Base-by-base conservation (phyloP, 2,329 filamentous ascomycete genomes). In the Didymella glomerata region DNA sequence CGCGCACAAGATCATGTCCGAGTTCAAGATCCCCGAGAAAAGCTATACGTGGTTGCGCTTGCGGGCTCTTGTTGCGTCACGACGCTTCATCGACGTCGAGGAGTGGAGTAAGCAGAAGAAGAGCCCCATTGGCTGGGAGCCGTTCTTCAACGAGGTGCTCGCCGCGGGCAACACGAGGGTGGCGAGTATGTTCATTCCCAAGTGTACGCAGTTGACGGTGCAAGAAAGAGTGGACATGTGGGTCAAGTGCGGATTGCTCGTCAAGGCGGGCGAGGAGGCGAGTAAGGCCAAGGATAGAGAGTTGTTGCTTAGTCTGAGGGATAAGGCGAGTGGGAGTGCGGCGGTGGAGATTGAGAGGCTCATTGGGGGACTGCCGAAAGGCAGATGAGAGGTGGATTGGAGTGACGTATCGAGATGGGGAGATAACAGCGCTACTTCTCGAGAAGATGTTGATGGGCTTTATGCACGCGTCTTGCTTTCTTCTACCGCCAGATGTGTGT, bases 71-170 rank as follows among this genome's bases (percentile, higher is more conserved):
- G 92, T 99, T 2, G 90, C 91, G 16, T 92, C 93, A 75, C 86
- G 95, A 54, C 91, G 97, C 73, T 99, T 93, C 93, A 88, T 86
- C 50, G 94, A 97, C 75, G 85, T 99, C 57, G 93, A 98, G 76
- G 93, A 97, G 68, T 86, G 92, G 67, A 86, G 87, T 34, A 90
- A 89, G 71, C 86, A 77, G 38, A 85, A 91, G 72, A 96, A 93
- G 77, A 95, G 90, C 58, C 92, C 94, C 0, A 98, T 99, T 74
- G 94, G 94, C 11, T 99, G 95, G 95, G 92, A 96, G 88, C 92
- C 94, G 0, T 99, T 96, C 79, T 97, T 91, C 82, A 96, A 95
- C 73, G 90, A 96, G 69, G 88, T 91, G 27, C 82, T 98, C 0
- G 88, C 90, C 46, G 95, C 95, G 1, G 95, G 95, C 45, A 98